These are phyloP conservation scores for Gliomastix tumulicola DNA, from an alignment of 2,329 filamentous ascomycete genomes.

Conservation along the genomic window DNA sequence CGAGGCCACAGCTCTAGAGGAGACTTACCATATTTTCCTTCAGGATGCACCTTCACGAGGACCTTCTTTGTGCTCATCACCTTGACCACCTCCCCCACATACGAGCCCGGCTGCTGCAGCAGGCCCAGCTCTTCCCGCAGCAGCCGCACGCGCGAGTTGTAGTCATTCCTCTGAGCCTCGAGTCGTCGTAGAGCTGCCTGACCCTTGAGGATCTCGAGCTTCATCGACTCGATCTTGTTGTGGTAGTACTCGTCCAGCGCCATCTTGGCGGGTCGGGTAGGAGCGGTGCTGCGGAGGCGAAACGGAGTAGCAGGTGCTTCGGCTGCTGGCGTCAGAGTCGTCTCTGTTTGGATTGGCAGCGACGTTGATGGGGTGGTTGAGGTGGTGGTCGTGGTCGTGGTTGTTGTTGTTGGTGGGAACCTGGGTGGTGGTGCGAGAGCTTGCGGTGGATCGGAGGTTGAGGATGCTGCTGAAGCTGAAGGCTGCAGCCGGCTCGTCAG, in stretches of 20 bases:
- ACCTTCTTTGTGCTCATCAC: constrained; percentile 99
- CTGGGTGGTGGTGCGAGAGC: neutral
- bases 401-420: neutral
- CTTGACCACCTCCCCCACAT: constrained; percentile 99
- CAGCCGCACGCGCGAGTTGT: constrained; percentile 95
- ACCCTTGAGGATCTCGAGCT: constrained; percentile 99
- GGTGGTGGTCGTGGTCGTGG: constrained; percentile 2
- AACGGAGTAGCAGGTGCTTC: neutral
- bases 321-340: neutral
- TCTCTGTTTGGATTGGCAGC: neutral
- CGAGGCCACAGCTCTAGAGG: too few species aligned
- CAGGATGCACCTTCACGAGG: constrained; percentile 95
- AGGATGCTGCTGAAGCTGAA: constrained; percentile 3
- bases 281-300: neutral
- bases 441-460: constrained; percentile 1
- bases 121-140: constrained; percentile 92
- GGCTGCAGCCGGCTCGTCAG: constrained; percentile 6
- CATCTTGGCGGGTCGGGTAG: constrained; percentile 52
- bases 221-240: constrained; percentile 99
- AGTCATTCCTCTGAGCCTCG: constrained; percentile 97
- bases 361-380: constrained; percentile 7
- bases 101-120: constrained; percentile 93
- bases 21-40: constrained; percentile 93
- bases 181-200: constrained; percentile 91
- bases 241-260: constrained; percentile 99